Percentiles rank a stretch among this genome's conserved stretches.
Conservation (phyloP, 2,329 filamentous ascomycete genomes). For the Arthrobotrys musiformis region DNA sequence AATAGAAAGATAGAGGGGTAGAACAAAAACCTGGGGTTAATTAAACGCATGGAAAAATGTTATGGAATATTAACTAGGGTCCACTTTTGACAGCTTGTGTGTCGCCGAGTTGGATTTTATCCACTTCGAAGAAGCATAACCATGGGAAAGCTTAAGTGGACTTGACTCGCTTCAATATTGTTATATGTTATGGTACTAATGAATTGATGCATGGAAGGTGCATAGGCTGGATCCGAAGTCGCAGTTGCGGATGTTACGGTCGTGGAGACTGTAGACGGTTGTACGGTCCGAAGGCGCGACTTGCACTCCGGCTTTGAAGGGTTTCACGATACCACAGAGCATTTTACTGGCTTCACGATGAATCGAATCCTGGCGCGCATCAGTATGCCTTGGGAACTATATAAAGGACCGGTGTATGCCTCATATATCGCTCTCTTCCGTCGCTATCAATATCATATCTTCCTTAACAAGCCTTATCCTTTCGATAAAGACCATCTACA, state of each 20-base stretch:
- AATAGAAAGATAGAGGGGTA: background rate
- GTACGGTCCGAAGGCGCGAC: constrained; percentile 36
- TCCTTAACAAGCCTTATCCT: no score
- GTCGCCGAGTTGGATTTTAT: constrained; percentile 8
- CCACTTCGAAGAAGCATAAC: background rate
- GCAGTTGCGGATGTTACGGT: constrained; percentile 14
- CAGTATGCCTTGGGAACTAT: background rate
- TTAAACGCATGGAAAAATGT: background rate
- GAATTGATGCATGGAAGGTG: background rate
- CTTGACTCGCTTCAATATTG: constrained; percentile 18
- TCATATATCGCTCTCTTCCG: background rate
- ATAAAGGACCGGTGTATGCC: background rate
- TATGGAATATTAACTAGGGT: background rate
- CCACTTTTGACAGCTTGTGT: constrained; percentile 7
- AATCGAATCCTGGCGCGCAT: background rate
- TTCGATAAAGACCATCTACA: background rate
- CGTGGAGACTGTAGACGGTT: constrained; percentile 38
- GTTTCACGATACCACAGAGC: constrained; percentile 10
- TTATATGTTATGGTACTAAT: constrained; percentile 16
- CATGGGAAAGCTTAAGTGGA: constrained; percentile 22
- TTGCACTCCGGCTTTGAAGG: background rate
- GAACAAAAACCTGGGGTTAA: constrained; percentile 13
- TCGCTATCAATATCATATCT: background rate
- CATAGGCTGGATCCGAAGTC: constrained; percentile 30
- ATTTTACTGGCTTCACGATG: background rate